phyloP scores from a whole-genome alignment of 208 protist species.

The Leishmania arabica region DNA sequence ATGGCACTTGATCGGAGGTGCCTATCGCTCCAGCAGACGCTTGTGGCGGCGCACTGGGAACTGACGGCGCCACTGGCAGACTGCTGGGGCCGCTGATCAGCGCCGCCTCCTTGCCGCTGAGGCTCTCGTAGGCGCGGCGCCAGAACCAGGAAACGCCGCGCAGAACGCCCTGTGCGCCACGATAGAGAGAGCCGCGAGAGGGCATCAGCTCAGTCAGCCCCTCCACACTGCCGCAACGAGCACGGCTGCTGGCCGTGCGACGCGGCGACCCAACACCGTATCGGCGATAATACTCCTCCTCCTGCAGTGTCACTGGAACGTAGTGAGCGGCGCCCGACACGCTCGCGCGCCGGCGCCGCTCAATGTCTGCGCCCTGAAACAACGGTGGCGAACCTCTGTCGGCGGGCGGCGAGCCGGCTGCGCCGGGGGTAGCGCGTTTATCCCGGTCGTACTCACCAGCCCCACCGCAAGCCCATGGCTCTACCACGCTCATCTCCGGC shows the following conservation, averaged over 20 bases:
- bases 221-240: slow-evolving; percentile 2
- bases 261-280: slow-evolving; percentile 9
- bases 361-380: background rate
- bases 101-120: slow-evolving; percentile 15
- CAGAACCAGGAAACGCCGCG: slow-evolving; percentile 16
- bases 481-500: slow-evolving; percentile 39
- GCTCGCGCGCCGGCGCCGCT: slow-evolving; percentile 3
- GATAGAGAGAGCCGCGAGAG: slow-evolving; percentile 18
- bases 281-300: slow-evolving; percentile 22
- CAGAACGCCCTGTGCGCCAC: slow-evolving; percentile 2
- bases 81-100: slow-evolving; percentile 2
- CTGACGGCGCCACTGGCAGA: background rate
- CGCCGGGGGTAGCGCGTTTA: background rate
- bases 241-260: background rate
- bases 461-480: slow-evolving; percentile 20
- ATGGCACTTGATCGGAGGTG: background rate
- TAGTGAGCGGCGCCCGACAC: background rate
- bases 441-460: background rate
- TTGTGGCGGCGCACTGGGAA: background rate
- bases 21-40: background rate
- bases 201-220: slow-evolving; percentile 5
- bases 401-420: background rate
- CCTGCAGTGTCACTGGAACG: slow-evolving; percentile 31
- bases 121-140: background rate
- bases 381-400: background rate